Evolutionary conservation across 2,329 filamentous ascomycete genomes (phyloP), one percentile per base, ranked within the genome.

Genomic region (Trichoderma asperellum): DNA sequence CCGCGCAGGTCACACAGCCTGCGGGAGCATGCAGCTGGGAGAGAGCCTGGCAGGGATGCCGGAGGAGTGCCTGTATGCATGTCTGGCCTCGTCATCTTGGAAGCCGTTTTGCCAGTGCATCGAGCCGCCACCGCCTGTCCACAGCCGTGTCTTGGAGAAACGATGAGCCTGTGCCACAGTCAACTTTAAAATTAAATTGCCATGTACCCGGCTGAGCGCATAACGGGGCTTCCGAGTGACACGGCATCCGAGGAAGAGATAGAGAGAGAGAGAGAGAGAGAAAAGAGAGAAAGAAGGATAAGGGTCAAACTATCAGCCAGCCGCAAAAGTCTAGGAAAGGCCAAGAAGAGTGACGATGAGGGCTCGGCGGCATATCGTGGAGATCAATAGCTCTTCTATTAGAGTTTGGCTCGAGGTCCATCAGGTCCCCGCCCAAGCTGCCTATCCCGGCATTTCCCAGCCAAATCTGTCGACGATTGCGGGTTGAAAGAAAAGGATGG

Each of bases 331-430:
- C n/a, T 21, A 35, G 6, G 1, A 16, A 27, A 63, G 60, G 24
- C 37, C 35, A n/a, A 29, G 21, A 18, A 58, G 53, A 24, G 29
- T 29, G 21, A 24, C 3, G 40, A 18, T n/a, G 40, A 29, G 8
- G 32, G 5, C 32, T 24, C 32, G n/a, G 35, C 40, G 61, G 49
- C 49, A 40, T 40, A 32, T 64, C 61, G 37, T 47, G 3, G 24
- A 65, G 24, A 47, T 57, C 62, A 34, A 56, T 47, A 57, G 63
- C 63, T 66, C 53, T n/a, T 58, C 35, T 40, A 27, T 57, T 66
- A 66, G 47, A 43, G 63, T 66, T 66, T 66, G 61, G 63, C 18
- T 66, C 37, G 27, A 57, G 63, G 63, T 37, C 53, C 43, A 58
- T 34, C 63, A 35, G 27, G 37, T 47, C 53, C 53, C 52, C 63